Conservation (phyloP, 2,329 filamentous ascomycete species). For the Diaporthe batatas region DNA sequence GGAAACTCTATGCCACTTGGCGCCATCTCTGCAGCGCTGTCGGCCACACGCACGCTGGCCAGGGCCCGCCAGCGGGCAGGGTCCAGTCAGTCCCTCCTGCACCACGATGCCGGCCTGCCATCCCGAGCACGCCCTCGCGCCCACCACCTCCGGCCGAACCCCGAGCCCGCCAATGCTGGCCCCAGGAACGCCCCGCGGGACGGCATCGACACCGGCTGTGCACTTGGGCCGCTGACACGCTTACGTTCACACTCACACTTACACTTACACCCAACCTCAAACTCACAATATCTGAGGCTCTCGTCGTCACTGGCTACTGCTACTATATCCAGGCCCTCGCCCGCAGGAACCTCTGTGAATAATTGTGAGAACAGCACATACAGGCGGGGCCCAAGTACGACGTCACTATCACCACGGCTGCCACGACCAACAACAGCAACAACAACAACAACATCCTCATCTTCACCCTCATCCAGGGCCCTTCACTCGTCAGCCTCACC, state of each 20-base stretch:
- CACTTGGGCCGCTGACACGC: background rate
- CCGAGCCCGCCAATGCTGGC: background rate
- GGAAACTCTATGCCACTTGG: conserved; percentile 14
- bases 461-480: background rate
- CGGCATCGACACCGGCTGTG: conserved; percentile 60
- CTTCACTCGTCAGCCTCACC: conserved; percentile 33
- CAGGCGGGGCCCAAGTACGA: background rate
- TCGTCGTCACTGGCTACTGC: background rate
- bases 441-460: background rate
- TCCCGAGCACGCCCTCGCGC: conserved; percentile 28
- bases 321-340: conserved; percentile 9
- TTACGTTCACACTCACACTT: background rate
- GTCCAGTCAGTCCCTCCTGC: background rate
- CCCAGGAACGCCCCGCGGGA: conserved; percentile 59
- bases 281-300: background rate
- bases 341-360: background rate
- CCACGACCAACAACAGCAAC: background rate
- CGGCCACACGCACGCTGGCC: conserved; percentile 19
- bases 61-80: background rate
- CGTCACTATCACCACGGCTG: background rate
- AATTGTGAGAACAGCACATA: background rate
- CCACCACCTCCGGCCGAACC: conserved; percentile 21
- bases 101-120: conserved; percentile 23
- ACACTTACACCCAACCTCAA: background rate
- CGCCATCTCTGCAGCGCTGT: background rate